Evolutionary conservation across 2,329 filamentous ascomycete species (phyloP).

Genomic region (Emergomyces orientalis): DNA sequence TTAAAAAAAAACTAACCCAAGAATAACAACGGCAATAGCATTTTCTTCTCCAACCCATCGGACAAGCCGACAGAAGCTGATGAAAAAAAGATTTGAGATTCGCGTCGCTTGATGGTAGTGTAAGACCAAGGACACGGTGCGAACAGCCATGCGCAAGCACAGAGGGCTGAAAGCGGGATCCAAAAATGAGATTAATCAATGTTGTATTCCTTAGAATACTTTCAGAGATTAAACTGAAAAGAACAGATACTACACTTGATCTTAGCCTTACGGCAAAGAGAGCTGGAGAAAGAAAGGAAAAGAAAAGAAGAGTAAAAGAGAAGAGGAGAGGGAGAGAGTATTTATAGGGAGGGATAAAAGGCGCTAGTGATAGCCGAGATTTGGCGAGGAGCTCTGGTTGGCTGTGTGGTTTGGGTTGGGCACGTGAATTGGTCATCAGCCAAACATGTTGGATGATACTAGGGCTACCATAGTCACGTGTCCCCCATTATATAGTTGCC

Average conservation of each 20-base stretch:
- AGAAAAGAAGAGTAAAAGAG: constrained; percentile 29
- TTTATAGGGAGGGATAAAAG: constrained; percentile 25
- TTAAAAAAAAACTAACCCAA: too few relatives aligned
- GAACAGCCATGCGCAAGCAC: constrained; percentile 59
- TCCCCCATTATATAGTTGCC: too few relatives aligned
- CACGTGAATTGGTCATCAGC: too few relatives aligned
- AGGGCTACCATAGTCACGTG: too few relatives aligned
- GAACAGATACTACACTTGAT: constrained; percentile 96
- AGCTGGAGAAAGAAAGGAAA: constrained; percentile 40
- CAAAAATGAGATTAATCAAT: constrained; percentile 82
- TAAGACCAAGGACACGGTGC: constrained; percentile 67
- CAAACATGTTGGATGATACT: too few relatives aligned
- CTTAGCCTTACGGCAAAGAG: constrained; percentile 58
- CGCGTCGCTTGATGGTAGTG: constrained; percentile 66
- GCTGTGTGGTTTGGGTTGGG: constrained; percentile 1
- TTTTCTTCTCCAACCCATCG: constrained; percentile 50
- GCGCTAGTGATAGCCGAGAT: constrained; percentile 14
- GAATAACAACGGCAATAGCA: too few relatives aligned
- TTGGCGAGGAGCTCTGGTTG: constrained; percentile 7
- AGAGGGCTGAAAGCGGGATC: constrained; percentile 47
- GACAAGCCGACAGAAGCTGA: constrained; percentile 46
- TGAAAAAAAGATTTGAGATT: constrained; percentile 49
- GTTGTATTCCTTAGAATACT: constrained; percentile 62
- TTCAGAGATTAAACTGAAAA: constrained; percentile 97
- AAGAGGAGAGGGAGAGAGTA: constrained; percentile 12